Percentiles rank a stretch among this genome's conserved stretches.
Conservation (phyloP, 2,329 filamentous ascomycete species). For the Trichoderma koningii region DNA sequence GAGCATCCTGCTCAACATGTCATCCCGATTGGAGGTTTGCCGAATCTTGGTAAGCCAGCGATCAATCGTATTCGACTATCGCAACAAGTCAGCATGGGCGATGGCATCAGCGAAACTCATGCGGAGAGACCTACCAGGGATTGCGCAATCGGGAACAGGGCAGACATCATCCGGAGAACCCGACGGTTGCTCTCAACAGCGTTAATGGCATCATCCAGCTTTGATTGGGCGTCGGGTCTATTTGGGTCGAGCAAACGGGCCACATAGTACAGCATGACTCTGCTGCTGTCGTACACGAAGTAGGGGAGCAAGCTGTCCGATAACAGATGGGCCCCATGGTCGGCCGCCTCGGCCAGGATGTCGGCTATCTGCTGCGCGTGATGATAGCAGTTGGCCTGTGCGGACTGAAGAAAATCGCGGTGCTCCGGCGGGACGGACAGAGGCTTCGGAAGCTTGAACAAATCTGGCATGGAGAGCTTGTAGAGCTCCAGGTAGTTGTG, state of each 20-base stretch:
- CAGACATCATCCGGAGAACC: constrained; percentile 42
- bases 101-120: no score
- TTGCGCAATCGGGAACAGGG: constrained; percentile 44
- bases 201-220: constrained; percentile 43
- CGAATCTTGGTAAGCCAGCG: constrained; percentile 45
- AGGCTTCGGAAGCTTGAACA: constrained; percentile 48
- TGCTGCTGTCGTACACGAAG: constrained; percentile 51
- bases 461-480: constrained; percentile 49
- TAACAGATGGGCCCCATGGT: constrained; percentile 45
- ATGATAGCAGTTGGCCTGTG: constrained; percentile 44
- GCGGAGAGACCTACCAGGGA: constrained; percentile 40
- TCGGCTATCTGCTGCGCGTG: constrained; percentile 44
- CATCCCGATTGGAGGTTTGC: constrained; percentile 34
- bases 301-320: constrained; percentile 50
- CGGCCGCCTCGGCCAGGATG: constrained; percentile 44
- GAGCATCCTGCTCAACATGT: constrained; percentile 31
- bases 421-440: constrained; percentile 46
- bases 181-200: constrained; percentile 45
- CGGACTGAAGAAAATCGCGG: constrained; percentile 40
- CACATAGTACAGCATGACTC: constrained; percentile 53
- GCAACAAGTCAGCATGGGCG: not conserved
- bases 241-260: constrained; percentile 45
- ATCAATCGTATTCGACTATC: constrained; percentile 43
- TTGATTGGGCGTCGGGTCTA: constrained; percentile 40
- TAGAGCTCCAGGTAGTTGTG: constrained; percentile 51